Evolutionary conservation across 1,284 basidiomycete genomes (phyloP).

Genomic region (Vanrija pseudolonga): DNA sequence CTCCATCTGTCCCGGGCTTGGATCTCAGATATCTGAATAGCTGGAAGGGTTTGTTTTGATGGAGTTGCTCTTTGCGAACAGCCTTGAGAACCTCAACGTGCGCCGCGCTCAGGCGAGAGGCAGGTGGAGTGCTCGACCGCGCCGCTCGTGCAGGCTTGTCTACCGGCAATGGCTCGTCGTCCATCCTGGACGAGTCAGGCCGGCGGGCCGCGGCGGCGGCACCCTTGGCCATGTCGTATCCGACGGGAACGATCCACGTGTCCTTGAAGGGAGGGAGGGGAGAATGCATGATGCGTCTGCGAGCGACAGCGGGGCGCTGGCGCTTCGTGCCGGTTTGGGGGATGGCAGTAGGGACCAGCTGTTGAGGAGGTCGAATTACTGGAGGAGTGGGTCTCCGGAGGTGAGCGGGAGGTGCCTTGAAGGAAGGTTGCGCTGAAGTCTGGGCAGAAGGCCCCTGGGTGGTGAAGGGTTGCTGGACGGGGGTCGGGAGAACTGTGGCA

Average conservation of each 20-base stretch:
- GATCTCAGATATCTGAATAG: conserved; percentile 30
- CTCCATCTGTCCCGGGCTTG: conserved; percentile 2
- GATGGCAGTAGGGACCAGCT: no score
- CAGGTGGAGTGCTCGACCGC: not conserved
- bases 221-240: no score
- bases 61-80: not conserved
- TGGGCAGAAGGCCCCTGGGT: not conserved
- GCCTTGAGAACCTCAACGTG: not conserved
- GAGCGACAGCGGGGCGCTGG: no score
- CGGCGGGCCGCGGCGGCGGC: not conserved
- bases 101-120: not conserved
- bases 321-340: no score
- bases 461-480: no score
- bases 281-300: no score
- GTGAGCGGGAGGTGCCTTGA: no score
- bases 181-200: not conserved
- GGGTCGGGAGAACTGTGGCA: not conserved
- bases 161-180: not conserved
- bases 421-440: not conserved
- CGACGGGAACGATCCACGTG: no score
- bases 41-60: conserved; percentile 15
- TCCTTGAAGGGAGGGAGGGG: no score
- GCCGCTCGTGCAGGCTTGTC: no score
- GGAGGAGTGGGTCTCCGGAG: no score
- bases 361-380: no score